Evolutionary conservation across 139 green algal species (phyloP).

Genomic region (Coelastrella sp.): DNA sequence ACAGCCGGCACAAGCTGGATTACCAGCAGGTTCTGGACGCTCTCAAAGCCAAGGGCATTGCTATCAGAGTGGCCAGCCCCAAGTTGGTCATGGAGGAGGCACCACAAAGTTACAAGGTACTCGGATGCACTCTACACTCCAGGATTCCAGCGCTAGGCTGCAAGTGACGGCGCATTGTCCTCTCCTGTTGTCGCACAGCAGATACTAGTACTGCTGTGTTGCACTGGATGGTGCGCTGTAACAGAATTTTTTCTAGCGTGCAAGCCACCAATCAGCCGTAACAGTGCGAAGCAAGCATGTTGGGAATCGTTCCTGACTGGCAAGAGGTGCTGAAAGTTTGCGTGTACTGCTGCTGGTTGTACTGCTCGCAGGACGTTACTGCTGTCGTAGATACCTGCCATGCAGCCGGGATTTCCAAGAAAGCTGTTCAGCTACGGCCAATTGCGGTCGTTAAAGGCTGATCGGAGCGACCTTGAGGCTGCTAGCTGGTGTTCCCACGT

Average conservation of each 20-base stretch:
- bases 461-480: too few species aligned
- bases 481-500: too few species aligned
- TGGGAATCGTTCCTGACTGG: too few species aligned
- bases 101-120: slow-evolving; percentile 89
- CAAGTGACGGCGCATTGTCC: too few species aligned
- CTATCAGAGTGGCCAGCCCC: slow-evolving; percentile 83
- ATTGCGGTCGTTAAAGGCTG: slow-evolving; percentile 94
- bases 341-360: too few species aligned
- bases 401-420: slow-evolving; percentile 85
- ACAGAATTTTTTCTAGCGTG: not conserved
- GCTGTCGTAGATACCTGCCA: slow-evolving; percentile 94
- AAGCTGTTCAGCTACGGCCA: slow-evolving; percentile 85
- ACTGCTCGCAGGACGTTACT: slow-evolving; percentile 71
- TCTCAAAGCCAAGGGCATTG: slow-evolving; percentile 88
- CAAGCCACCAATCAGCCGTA: not conserved
- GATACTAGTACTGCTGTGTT: too few species aligned
- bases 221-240: too few species aligned
- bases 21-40: slow-evolving; percentile 87
- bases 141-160: too few species aligned
- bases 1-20: slow-evolving; percentile 79
- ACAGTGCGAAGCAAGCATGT: too few species aligned
- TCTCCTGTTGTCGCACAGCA: too few species aligned
- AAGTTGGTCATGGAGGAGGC: slow-evolving; percentile 95
- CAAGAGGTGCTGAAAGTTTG: too few species aligned
- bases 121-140: too few species aligned